phyloP scores from a whole-genome alignment of 164 flowering plant species.

The Dillenia suffruticosa region DNA sequence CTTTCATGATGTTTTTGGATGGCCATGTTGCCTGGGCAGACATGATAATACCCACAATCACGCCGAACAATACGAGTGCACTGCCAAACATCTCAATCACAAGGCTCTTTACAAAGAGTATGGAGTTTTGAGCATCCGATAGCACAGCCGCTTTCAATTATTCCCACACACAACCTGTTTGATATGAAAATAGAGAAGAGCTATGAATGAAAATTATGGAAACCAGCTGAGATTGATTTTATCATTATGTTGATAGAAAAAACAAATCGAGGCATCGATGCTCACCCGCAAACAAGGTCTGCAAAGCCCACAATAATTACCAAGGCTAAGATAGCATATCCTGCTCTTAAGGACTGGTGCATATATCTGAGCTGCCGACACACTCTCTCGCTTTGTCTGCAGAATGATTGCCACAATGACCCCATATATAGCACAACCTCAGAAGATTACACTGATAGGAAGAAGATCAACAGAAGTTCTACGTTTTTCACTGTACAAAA shows the following conservation, averaged over 20 bases:
- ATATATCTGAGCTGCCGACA: slow-evolving; percentile 66
- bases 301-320: slow-evolving; percentile 97
- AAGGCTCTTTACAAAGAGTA: slow-evolving; percentile 92
- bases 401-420: slow-evolving; percentile 96
- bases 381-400: slow-evolving; percentile 93
- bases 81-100: slow-evolving; percentile 97
- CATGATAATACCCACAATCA: slow-evolving; percentile 96
- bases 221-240: no score
- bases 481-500: no score
- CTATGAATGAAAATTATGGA: no score
- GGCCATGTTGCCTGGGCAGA: slow-evolving; percentile 97
- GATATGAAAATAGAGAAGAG: not conserved
- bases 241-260: not conserved
- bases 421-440: slow-evolving; percentile 98
- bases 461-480: not conserved
- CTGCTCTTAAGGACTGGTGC: slow-evolving; percentile 91
- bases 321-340: slow-evolving; percentile 94
- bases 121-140: slow-evolving; percentile 98
- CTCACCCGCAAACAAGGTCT: slow-evolving; percentile 92
- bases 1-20: slow-evolving; percentile 18
- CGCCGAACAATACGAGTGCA: slow-evolving; percentile 94
- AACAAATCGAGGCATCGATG: not conserved
- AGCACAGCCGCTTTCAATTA: slow-evolving; percentile 98
- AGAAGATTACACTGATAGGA: slow-evolving; percentile 78
- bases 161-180: slow-evolving; percentile 84